Evolutionary conservation across 2,329 filamentous ascomycete genomes (phyloP), one percentile per base, ranked within the genome.

Genomic region (Aspergillus caelatus): DNA sequence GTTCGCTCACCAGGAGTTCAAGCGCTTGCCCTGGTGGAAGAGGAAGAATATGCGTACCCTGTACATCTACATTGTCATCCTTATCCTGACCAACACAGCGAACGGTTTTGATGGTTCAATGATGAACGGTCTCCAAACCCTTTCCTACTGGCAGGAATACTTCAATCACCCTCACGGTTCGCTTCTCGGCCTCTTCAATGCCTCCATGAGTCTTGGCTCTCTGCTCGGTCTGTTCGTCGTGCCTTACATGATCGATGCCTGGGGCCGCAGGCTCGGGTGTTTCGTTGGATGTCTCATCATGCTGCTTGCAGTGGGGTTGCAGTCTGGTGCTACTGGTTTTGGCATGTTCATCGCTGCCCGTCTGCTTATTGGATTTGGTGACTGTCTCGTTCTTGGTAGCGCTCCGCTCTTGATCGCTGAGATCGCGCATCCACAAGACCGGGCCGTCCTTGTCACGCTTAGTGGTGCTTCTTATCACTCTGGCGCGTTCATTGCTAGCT

Each of bases 51-150:
- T 36, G 34, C 34, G 34, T 36, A 36, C 34, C 34, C 34, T 36
- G 12, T 36, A 36, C 34, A 36, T 36, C 34, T 14, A 36, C 1
- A 36, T 36, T 36, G 34, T 36, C 4, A 36, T 36, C 12, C 34
- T 36, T 11, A 36, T 36, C 34, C 4, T 36, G 34, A 36, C 34
- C 34, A 36, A 36, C 34, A 36, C 34, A 36, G 71, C 74, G 23
- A 75, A 75, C 61, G 79, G 78, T 34, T 80, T 77, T 48, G 78
- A 80, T 66, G 64, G 64, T 23, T 69, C 68, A 16, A 71, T 74
- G 65, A 70, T 73, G 67, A 74, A 75, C 34, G 72, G 70, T 48
- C 65, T 74, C 8, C 71, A 75, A 55, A 70, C 71, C 1, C 62
- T 74, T 8, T 57, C 55, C n/a, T 65, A 68, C 41, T 71, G 71